Percentiles rank a stretch among this genome's conserved stretches.
Conservation (phyloP, 2,329 filamentous ascomycete species). For the Rasamsonia emersonii region DNA sequence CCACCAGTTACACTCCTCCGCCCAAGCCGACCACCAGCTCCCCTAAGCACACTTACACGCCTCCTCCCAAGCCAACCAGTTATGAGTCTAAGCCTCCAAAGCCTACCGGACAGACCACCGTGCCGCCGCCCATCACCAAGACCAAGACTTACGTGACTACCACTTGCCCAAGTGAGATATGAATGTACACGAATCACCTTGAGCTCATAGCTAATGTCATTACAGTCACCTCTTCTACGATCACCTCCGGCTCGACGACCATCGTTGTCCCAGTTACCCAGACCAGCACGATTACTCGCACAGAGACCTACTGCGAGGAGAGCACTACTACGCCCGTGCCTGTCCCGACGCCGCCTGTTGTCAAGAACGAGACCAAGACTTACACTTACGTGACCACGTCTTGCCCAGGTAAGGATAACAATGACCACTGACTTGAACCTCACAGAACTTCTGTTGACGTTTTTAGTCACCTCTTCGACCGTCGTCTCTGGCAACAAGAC, state of each 20-base stretch:
- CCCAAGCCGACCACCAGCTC: conserved; percentile 1
- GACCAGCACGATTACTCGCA: conserved; percentile 23
- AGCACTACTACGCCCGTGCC: neutral
- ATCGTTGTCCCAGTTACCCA: conserved; percentile 21
- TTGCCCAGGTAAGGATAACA: conserved; percentile 1
- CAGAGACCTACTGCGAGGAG: conserved; percentile 16
- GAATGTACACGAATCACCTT: too few relatives aligned
- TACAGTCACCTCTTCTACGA: conserved; percentile 19
- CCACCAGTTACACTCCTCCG: neutral
- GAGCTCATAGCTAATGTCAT: neutral
- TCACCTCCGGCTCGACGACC: conserved; percentile 22
- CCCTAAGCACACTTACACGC: too few relatives aligned
- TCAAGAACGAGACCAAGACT: neutral
- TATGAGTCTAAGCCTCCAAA: too few relatives aligned
- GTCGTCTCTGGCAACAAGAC: conserved; percentile 10
- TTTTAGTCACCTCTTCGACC: conserved; percentile 4
- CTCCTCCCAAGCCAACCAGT: too few relatives aligned
- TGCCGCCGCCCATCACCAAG: conserved; percentile 1
- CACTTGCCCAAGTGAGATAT: conserved; percentile 23
- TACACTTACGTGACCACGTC: neutral
- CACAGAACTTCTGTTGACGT: neutral
- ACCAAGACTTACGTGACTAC: conserved; percentile 25
- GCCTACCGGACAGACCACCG: too few relatives aligned
- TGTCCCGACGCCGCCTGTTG: neutral
- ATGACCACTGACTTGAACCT: neutral